A percentile compares a stretch with the other conserved stretches of the same genome.
These are phyloP conservation scores for Pezicula neosporulosa DNA, from an alignment of 2,329 filamentous ascomycete species.

Conservation along the genomic window DNA sequence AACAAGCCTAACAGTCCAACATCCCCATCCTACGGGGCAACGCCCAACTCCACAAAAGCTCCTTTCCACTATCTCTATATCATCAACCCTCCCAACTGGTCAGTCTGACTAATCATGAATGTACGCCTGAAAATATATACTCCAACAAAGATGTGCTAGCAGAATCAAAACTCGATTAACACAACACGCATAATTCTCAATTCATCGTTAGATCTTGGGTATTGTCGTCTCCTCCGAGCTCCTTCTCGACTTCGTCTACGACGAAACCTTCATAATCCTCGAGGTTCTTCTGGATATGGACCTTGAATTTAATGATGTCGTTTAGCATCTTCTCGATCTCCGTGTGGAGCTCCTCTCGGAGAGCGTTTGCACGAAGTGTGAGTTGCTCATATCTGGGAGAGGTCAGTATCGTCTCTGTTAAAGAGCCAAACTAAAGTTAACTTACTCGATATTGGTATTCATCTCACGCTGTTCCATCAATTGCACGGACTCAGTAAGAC, in stretches of 20 bases:
- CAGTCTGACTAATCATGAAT: too few species aligned
- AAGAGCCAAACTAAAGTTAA: not conserved
- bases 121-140: too few species aligned
- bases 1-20: too few species aligned
- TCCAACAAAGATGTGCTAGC: too few species aligned
- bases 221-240: constrained; percentile 63
- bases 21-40: too few species aligned
- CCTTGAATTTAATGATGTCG: constrained; percentile 97
- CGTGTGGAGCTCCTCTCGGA: constrained; percentile 96
- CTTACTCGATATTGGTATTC: constrained; percentile 92
- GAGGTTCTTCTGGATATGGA: constrained; percentile 87
- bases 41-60: too few species aligned
- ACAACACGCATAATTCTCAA: constrained; percentile 4
- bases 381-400: constrained; percentile 77
- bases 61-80: too few species aligned
- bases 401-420: constrained; percentile 11
- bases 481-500: constrained; percentile 81
- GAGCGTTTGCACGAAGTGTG: constrained; percentile 74
- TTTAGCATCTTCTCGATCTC: constrained; percentile 95
- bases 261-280: constrained; percentile 96
- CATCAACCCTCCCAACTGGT: too few species aligned
- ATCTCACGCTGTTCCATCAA: constrained; percentile 93
- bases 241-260: constrained; percentile 85
- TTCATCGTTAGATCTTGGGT: constrained; percentile 45
- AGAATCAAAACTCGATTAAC: too few species aligned